Evolutionary conservation across 75 land plant genomes (phyloP).

Genomic region (Pinus tabuliformis): DNA sequence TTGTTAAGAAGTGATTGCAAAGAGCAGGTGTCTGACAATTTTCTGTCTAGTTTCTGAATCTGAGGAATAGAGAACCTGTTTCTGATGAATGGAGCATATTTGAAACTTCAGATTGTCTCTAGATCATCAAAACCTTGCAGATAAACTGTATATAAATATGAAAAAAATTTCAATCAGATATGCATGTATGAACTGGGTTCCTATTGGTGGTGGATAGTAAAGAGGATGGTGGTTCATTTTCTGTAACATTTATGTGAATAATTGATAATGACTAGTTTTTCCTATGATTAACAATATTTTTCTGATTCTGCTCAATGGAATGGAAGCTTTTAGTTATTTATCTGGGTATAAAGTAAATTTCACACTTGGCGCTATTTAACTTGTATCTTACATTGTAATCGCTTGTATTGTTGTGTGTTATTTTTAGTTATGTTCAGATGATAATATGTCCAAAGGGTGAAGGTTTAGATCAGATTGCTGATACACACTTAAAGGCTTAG

Average conservation of each 20-base stretch:
- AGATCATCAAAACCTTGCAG: neutral
- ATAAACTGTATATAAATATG: neutral
- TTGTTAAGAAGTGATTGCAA: neutral
- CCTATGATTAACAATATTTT: neutral
- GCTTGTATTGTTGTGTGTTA: neutral
- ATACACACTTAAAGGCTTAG: too few relatives aligned
- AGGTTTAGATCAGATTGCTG: too few relatives aligned
- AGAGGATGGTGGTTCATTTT: neutral
- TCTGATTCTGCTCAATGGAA: neutral
- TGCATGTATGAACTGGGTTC: too few relatives aligned
- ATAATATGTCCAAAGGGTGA: too few relatives aligned
- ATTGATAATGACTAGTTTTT: neutral
- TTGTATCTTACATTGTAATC: neutral
- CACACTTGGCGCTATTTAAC: neutral
- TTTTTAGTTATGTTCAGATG: too few relatives aligned
- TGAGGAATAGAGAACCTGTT: neutral
- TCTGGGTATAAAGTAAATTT: neutral
- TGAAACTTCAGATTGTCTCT: neutral
- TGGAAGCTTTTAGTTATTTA: neutral
- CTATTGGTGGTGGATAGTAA: neutral
- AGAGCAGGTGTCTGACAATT: neutral
- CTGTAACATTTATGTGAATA: neutral
- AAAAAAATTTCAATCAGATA: too few relatives aligned
- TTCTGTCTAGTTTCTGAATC: neutral
- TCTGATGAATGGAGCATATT: too few relatives aligned